A percentile compares a stretch with the other conserved stretches of the same genome.
phyloP scores from a whole-genome alignment of 2,329 filamentous ascomycete species.

The Macrophomina pseudophaseolina region DNA sequence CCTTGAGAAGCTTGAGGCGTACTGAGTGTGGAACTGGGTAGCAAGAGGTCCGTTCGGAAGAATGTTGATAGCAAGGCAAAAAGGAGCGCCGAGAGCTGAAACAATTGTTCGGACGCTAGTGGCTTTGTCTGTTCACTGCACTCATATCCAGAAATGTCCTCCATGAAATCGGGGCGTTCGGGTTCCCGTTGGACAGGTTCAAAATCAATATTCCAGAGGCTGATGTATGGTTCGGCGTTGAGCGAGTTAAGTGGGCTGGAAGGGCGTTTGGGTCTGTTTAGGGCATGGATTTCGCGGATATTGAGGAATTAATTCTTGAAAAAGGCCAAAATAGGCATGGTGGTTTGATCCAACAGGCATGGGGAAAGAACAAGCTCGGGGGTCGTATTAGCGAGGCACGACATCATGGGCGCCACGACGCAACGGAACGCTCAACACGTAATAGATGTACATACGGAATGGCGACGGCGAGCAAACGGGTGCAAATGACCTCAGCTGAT shows the following conservation, averaged over 20 bases:
- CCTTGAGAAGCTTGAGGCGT: slow-evolving; percentile 25
- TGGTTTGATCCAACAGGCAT: not conserved
- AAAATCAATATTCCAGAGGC: not conserved
- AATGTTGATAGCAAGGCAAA: not conserved
- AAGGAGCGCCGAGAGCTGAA: not conserved
- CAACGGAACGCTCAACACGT: slow-evolving; percentile 12
- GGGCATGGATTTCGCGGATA: not conserved
- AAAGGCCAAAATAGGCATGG: slow-evolving; percentile 7
- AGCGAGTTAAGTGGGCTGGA: not conserved
- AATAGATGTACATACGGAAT: not conserved
- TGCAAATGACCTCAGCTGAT: slow-evolving; percentile 24
- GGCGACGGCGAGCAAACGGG: slow-evolving; percentile 3
- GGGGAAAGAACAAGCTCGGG: not conserved
- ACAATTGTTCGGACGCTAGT: not conserved
- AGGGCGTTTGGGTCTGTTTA: not conserved
- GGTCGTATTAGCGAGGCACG: slow-evolving; percentile 11
- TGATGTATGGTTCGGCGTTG: not conserved
- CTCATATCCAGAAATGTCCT: too few relatives aligned
- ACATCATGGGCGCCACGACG: slow-evolving; percentile 22
- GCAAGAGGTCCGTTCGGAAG: not conserved
- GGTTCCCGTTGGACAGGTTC: not conserved
- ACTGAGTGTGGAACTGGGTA: not conserved
- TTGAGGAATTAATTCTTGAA: slow-evolving; percentile 5
- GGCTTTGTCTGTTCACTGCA: too few relatives aligned
- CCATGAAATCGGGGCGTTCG: too few relatives aligned